Base-by-base conservation (phyloP, 805 yeast species). In the Candida koratica region DNA sequence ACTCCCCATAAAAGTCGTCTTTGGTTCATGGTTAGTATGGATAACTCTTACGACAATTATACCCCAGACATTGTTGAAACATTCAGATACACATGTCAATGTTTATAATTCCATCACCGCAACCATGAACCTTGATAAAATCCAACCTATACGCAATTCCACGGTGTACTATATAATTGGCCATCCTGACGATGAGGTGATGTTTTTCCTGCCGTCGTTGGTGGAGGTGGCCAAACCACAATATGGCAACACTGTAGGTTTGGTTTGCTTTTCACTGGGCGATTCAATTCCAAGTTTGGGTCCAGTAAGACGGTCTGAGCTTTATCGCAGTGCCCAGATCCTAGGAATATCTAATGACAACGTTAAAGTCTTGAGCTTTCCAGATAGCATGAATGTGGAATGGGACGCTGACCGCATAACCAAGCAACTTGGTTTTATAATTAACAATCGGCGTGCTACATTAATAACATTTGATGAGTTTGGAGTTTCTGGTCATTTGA, bases 111-210 rank as follows among this genome's bases (percentile, higher is more conserved):
- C 69, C n/a, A 49, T 64, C 24, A 58, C 65, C 3, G 49, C 56
- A 15, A 56, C 61, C 5, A 51, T 64, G 12, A 58, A 63, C 2
- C 32, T 17, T 19, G 20, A 29, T 19, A 29, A 29, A 12, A 29
- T 25, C n/a, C 32, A 29, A 31, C 34, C 34, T 20, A 57, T 66
- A 14, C 54, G 49, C 11, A 54, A 65, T 40, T 51, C 58, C 25
- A 51, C 60, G 2, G 62, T 77, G 2, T 72, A 67, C 45, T 62
- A 81, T 30, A 61, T 90, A 9, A 80, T 88, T 26, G 96, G 96
- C 0, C 99, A 93, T 58, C 99, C 99, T 0, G 99, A 93, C 58
- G 99, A 93, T 57, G 99, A 93, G 60, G 89, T 87, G 34, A 93
- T 93, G 98, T 93, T 93, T 59, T 93, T 93, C 51, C 77, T 87